Conservation (phyloP, 352 stramenopile species). For the Phytophthora cryptogea region DNA sequence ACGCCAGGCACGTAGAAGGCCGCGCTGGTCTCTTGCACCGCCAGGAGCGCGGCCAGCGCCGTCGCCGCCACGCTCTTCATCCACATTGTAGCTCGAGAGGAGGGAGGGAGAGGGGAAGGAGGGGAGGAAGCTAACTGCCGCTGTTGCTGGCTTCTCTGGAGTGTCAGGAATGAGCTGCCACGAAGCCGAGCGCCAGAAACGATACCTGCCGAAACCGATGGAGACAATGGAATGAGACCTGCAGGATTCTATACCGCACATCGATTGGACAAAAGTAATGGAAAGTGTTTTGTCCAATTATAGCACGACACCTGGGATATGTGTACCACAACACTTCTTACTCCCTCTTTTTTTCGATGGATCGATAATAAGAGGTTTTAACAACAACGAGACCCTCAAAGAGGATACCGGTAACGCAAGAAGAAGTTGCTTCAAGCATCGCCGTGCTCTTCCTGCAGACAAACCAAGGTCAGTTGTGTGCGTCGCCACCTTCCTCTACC, state of each 20-base stretch:
- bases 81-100: constrained; percentile 31
- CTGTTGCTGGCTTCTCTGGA: constrained; percentile 24
- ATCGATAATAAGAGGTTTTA: too few species aligned
- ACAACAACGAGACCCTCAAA: neutral
- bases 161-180: constrained; percentile 15
- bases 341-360: too few species aligned
- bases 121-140: constrained; percentile 10
- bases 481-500: too few species aligned
- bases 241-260: constrained; percentile 6
- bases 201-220: constrained; percentile 18
- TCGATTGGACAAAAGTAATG: constrained; percentile 20
- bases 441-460: too few species aligned
- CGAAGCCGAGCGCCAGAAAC: constrained; percentile 23
- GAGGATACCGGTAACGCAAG: constrained; percentile 9
- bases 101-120: constrained; percentile 2
- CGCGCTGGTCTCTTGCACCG: constrained; percentile 32
- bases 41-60: constrained; percentile 30
- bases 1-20: constrained; percentile 89
- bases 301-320: constrained; percentile 9
- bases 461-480: too few species aligned
- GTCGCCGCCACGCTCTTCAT: constrained; percentile 35
- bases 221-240: constrained; percentile 1
- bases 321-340: neutral
- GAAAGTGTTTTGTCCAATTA: constrained; percentile 15
- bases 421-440: constrained; percentile 1